phyloP scores from a whole-genome alignment of 2,329 filamentous ascomycete species.

The Colletotrichum scovillei region DNA sequence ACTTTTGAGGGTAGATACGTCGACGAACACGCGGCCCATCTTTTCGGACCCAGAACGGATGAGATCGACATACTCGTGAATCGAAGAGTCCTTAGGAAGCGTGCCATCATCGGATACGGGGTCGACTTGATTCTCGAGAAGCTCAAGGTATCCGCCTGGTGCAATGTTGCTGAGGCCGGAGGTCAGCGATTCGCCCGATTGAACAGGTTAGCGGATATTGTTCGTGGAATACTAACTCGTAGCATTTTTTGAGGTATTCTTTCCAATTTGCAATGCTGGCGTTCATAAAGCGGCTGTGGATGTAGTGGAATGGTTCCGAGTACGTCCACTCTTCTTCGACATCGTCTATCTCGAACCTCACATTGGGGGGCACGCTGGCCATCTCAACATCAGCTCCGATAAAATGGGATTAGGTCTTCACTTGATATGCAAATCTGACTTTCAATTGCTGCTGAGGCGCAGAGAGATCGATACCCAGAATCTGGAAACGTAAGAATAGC shows the following conservation, averaged over 20 bases:
- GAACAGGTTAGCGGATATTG: not conserved
- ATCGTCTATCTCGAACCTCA: not conserved
- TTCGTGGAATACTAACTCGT: accelerated
- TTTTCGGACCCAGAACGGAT: not conserved
- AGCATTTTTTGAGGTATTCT: not conserved
- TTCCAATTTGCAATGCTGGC: not conserved
- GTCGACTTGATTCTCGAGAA: not conserved
- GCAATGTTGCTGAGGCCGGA: not conserved
- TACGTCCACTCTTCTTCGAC: not conserved
- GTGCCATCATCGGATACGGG: not conserved
- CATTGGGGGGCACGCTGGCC: not conserved
- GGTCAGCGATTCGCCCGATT: not conserved
- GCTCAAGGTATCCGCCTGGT: not conserved
- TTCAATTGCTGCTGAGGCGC: not conserved
- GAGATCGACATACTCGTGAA: not conserved
- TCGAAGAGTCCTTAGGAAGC: not conserved
- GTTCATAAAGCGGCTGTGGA: not conserved
- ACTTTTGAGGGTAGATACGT: not conserved
- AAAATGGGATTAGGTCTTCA: not conserved
- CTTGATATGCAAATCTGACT: not conserved
- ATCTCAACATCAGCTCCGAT: too few species aligned
- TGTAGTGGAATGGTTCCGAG: not conserved
- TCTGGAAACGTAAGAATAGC: not conserved
- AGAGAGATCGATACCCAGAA: not conserved
- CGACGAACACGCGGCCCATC: not conserved